Percentiles rank a stretch among this genome's conserved stretches.
These are phyloP conservation scores for Hypoxylon crocopeplum DNA, from an alignment of 495 filamentous ascomycete species.

Conservation along the genomic window DNA sequence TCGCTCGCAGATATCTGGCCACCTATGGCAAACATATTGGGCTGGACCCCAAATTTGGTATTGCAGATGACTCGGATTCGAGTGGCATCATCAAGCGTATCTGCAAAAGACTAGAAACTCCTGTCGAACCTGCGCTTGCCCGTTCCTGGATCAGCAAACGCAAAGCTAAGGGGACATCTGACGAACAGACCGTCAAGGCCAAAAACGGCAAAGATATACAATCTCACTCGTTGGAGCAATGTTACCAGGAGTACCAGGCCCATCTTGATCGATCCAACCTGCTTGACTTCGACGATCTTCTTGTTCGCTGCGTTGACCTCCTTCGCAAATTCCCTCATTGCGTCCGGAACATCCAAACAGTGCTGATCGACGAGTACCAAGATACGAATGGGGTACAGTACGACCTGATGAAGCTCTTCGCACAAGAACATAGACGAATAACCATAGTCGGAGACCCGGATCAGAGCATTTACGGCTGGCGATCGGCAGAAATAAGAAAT, in stretches of 20 bases:
- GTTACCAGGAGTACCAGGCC: slow-evolving; percentile 81
- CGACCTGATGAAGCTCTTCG: slow-evolving; percentile 91
- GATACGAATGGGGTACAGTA: slow-evolving; percentile 97
- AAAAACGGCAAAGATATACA: slow-evolving; percentile 60
- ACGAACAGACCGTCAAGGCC: slow-evolving; percentile 40
- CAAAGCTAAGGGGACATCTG: slow-evolving; percentile 75
- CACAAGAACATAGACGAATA: slow-evolving; percentile 71
- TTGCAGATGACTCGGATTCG: slow-evolving; percentile 88
- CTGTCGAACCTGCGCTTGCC: slow-evolving; percentile 72
- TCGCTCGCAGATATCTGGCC: slow-evolving; percentile 84
- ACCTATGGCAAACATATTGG: slow-evolving; percentile 88
- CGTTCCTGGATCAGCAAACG: slow-evolving; percentile 81
- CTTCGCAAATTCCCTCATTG: slow-evolving; percentile 80
- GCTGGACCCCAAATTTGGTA: slow-evolving; percentile 82
- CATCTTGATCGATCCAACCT: slow-evolving; percentile 78
- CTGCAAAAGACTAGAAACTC: slow-evolving; percentile 71
- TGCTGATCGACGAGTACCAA: slow-evolving; percentile 97
- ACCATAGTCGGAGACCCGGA: slow-evolving; percentile 98
- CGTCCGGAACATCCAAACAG: slow-evolving; percentile 87
- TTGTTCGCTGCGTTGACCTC: slow-evolving; percentile 83
- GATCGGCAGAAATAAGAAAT: slow-evolving; percentile 95
- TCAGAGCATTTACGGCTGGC: slow-evolving; percentile 97
- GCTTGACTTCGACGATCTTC: slow-evolving; percentile 94
- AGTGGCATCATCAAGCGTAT: slow-evolving; percentile 80
- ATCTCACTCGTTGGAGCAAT: slow-evolving; percentile 73